These are phyloP conservation scores for Carallia pectinifolia DNA, from an alignment of 345 rosid species.

Conservation along the genomic window DNA sequence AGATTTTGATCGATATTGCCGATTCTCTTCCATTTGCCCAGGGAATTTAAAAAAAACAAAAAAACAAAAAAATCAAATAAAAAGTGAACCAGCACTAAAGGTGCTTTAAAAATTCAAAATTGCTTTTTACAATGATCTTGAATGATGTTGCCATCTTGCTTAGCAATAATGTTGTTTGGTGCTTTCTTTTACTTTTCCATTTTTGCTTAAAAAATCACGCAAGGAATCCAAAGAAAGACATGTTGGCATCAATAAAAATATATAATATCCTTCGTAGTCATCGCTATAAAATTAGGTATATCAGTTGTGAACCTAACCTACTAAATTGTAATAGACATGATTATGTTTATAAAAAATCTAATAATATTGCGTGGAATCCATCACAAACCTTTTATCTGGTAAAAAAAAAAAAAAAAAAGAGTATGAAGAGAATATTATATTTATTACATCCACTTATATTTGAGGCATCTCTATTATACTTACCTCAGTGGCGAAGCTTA, in stretches of 20 bases:
- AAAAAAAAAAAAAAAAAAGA: too few species aligned
- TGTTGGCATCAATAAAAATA: not conserved
- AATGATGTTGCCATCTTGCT: conserved; percentile 3
- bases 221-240: conserved; percentile 17
- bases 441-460: too few species aligned
- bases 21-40: not conserved
- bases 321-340: too few species aligned
- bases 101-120: conserved; percentile 13
- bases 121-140: not conserved
- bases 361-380: too few species aligned
- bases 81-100: not conserved
- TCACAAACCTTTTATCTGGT: too few species aligned
- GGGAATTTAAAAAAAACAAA: not conserved
- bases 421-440: too few species aligned
- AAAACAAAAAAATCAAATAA: not conserved
- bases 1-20: not conserved
- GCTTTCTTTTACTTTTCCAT: conserved; percentile 5
- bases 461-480: too few species aligned
- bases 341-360: too few species aligned
- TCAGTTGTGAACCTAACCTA: too few species aligned
- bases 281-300: too few species aligned
- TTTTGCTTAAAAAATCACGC: not conserved
- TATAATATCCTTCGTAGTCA: too few species aligned
- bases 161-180: not conserved
- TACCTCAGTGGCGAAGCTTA: too few species aligned